A percentile compares a stretch with the other conserved stretches of the same genome.
Conservation (phyloP, 1,284 basidiomycete species). For the Wolfiporia cocos region DNA sequence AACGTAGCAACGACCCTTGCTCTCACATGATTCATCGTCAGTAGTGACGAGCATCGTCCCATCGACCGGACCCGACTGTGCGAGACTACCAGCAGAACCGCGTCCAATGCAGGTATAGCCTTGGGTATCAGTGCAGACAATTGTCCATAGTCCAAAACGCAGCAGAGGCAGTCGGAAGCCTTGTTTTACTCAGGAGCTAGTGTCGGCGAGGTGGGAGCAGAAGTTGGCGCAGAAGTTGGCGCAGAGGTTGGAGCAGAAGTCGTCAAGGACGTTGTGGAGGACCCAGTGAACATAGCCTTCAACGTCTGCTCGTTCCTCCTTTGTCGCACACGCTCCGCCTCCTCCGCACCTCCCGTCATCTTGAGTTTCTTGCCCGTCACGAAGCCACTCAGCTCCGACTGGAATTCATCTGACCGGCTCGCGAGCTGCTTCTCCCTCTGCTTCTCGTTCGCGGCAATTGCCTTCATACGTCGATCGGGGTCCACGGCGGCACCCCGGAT, state of each 20-base stretch:
- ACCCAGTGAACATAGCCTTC: constrained; percentile 77
- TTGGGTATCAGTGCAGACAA: no score
- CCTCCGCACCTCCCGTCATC: constrained; percentile 93
- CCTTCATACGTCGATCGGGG: constrained; percentile 78
- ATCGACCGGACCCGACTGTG: no score
- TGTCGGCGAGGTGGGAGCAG: background rate
- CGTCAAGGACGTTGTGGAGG: background rate
- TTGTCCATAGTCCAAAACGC: no score
- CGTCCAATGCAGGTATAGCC: no score
- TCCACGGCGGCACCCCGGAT: constrained; percentile 81
- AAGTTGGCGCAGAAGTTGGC: background rate
- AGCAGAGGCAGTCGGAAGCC: no score
- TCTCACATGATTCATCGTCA: no score
- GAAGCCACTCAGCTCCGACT: constrained; percentile 77
- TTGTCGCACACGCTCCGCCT: constrained; percentile 81
- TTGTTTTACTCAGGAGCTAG: no score
- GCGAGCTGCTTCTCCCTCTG: constrained; percentile 72
- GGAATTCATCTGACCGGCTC: constrained; percentile 70
- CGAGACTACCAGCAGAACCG: no score
- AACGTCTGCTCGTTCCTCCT: constrained; percentile 78
- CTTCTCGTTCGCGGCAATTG: constrained; percentile 84
- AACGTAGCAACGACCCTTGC: no score
- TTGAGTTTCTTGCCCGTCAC: constrained; percentile 80
- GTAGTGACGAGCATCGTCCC: no score
- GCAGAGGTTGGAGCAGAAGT: background rate